These are phyloP conservation scores for Rusavskia elegans DNA, from an alignment of 495 filamentous ascomycete species.

Conservation along the genomic window DNA sequence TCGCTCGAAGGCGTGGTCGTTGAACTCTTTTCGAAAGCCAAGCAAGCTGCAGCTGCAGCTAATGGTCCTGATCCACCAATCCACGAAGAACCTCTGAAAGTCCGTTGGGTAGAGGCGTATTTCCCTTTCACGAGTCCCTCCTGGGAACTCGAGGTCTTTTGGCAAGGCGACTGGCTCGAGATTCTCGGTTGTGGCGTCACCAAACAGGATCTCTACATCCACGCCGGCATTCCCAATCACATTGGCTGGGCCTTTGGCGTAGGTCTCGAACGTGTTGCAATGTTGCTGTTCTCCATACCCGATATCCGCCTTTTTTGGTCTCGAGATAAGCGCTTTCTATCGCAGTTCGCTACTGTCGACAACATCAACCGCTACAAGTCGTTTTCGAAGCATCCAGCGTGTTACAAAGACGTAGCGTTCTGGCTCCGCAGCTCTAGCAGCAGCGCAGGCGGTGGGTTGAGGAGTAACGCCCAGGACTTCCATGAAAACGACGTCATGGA, in stretches of 20 bases:
- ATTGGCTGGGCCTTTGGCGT: slow-evolving; percentile 94
- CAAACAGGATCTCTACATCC: slow-evolving; percentile 59
- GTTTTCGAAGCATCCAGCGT: slow-evolving; percentile 79
- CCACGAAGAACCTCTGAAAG: slow-evolving; percentile 50
- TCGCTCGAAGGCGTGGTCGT: slow-evolving; percentile 77
- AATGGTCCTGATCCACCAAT: slow-evolving; percentile 24
- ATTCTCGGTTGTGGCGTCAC: slow-evolving; percentile 86
- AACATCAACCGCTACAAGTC: slow-evolving; percentile 54
- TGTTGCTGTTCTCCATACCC: slow-evolving; percentile 88
- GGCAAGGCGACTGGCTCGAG: slow-evolving; percentile 89
- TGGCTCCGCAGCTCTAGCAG: slow-evolving; percentile 51
- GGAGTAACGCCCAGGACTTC: slow-evolving; percentile 32
- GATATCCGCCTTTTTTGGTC: slow-evolving; percentile 99
- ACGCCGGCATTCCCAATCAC: slow-evolving; percentile 58
- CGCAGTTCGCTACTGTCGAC: slow-evolving; percentile 48
- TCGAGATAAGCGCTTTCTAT: slow-evolving; percentile 60
- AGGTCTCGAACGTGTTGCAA: slow-evolving; percentile 84
- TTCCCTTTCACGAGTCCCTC: slow-evolving; percentile 89
- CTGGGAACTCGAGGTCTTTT: slow-evolving; percentile 93
- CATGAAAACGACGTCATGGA: slow-evolving; percentile 98
- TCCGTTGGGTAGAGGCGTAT: slow-evolving; percentile 93
- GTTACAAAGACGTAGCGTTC: slow-evolving; percentile 84
- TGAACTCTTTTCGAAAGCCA: slow-evolving; percentile 70
- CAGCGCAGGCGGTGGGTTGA: slow-evolving; percentile 35
- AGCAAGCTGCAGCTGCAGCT: slow-evolving; percentile 41